Evolutionary conservation across 208 protist genomes (phyloP), one percentile per base, ranked within the genome.

Genomic region (Phytomonas francai): DNA sequence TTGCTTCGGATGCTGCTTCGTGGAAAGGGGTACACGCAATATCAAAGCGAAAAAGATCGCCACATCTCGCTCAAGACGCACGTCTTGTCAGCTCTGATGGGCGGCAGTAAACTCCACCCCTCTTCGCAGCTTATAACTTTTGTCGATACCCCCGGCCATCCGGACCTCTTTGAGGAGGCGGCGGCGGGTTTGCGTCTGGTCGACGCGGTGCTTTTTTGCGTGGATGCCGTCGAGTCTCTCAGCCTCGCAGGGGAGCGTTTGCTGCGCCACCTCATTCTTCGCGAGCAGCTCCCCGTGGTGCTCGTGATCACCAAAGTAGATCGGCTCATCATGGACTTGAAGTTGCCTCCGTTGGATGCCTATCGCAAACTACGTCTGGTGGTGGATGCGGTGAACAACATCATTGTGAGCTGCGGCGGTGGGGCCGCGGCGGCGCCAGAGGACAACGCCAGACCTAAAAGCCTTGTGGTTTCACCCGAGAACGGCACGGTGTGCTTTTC

Each of bases 61-160:
- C 75, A 70, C 27, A 85, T 93, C 59, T 82, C 81, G 19, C 42
- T 92, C 11, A 91, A 92, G 70, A 88, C 75, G 12, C 81, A 88
- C 65, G 83, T 92, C 16, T 71, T 91, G 28, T 81, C 85, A 2
- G 69, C 71, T 27, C 36, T 92, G 2, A 77, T 77, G 11, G 61
- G 81, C 2, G 86, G 86, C 0, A 76, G 72, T 7, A 60, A 59
- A 59, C 70, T 81, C 31, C 81, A 95, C 70, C 63, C 73, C 0
- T 68, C 84, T 0, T 81, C 80, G 36, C 81, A 83, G 61, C 80
- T 99, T 16, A 45, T 99, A 6, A 99, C 98, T 68, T 71, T 99
- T 25, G 83, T 99, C 12, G 99, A 99, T 89, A 99, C 98, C 3
- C 99, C 99, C 14, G 97, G 98, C 2, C 98, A 99, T 74, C 87